phyloP scores from a whole-genome alignment of 495 filamentous ascomycete genomes.

The Endocarpon pusillum region DNA sequence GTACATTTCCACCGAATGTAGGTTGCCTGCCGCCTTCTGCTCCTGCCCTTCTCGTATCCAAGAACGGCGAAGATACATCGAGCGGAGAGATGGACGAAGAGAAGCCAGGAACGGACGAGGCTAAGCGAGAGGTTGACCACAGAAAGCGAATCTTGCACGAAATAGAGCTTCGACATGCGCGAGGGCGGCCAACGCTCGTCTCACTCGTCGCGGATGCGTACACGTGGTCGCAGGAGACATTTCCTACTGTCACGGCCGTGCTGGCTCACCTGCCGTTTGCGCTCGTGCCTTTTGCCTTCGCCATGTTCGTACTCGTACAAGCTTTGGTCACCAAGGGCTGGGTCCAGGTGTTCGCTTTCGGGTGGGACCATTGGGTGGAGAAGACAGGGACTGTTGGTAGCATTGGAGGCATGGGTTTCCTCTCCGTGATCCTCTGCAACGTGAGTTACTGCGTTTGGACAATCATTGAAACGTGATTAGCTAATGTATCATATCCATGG shows the following conservation, averaged over 20 bases:
- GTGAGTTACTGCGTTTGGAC: constrained; percentile 23
- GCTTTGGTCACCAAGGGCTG: constrained; percentile 49
- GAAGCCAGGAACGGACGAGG: constrained; percentile 7
- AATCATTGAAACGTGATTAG: not conserved
- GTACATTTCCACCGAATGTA: no score
- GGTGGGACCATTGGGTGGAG: constrained; percentile 49
- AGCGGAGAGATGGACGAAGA: constrained; percentile 8
- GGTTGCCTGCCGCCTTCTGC: no score
- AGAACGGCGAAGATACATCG: constrained; percentile 9
- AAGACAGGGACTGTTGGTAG: constrained; percentile 46
- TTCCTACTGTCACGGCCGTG: constrained; percentile 45
- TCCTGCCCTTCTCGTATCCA: no score
- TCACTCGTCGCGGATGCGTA: constrained; percentile 25
- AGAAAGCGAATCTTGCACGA: constrained; percentile 4
- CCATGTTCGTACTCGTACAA: constrained; percentile 54
- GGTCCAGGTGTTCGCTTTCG: constrained; percentile 47
- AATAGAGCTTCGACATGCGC: constrained; percentile 1
- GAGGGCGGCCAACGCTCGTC: constrained; percentile 23
- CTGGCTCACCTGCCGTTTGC: constrained; percentile 41
- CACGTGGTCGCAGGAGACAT: constrained; percentile 44
- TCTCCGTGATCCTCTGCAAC: constrained; percentile 51
- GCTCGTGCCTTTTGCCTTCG: constrained; percentile 45
- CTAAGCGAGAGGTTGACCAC: not conserved
- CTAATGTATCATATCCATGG: constrained; percentile 5
- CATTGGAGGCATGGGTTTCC: constrained; percentile 48